Evolutionary conservation across 495 filamentous ascomycete species (phyloP).

Genomic region (Podospora comata): DNA sequence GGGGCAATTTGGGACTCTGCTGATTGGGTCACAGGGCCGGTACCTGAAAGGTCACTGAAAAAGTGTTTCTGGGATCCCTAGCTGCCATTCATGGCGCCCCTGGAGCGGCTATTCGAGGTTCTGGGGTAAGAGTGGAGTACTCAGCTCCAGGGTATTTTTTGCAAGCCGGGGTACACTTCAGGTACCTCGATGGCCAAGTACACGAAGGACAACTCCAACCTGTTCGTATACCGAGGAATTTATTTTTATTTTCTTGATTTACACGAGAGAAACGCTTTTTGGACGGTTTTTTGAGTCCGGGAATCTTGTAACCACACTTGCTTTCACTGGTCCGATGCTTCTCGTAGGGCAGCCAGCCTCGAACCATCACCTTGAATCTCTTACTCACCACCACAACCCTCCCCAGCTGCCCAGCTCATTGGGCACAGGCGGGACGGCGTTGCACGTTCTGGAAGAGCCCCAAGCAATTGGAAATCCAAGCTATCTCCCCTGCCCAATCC

Average conservation of each 20-base stretch:
- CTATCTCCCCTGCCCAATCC: constrained; percentile 4
- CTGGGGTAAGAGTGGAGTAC: constrained; percentile 14
- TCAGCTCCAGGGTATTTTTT: neutral
- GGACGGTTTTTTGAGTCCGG: neutral
- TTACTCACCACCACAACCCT: neutral
- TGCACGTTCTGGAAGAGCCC: constrained; percentile 8
- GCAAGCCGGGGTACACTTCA: neutral
- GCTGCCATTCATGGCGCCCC: constrained; percentile 20
- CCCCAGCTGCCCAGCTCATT: neutral
- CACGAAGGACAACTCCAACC: neutral
- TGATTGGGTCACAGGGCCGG: constrained; percentile 37
- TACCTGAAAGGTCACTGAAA: constrained; percentile 29
- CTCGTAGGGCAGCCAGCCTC: neutral
- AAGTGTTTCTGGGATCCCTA: constrained; percentile 17
- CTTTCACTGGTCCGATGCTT: neutral
- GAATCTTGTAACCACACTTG: neutral
- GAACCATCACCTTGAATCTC: neutral
- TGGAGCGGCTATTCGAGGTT: constrained; percentile 37
- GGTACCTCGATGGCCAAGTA: neutral
- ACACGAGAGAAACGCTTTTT: neutral
- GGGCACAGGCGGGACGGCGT: neutral
- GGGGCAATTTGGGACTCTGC: constrained; percentile 26
- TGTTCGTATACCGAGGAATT: constrained; percentile 8
- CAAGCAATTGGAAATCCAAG: constrained; percentile 2
- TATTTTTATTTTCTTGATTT: neutral